Evolutionary conservation across 2,329 filamentous ascomycete species (phyloP).

Genomic region (Pezicula rhizophila): DNA sequence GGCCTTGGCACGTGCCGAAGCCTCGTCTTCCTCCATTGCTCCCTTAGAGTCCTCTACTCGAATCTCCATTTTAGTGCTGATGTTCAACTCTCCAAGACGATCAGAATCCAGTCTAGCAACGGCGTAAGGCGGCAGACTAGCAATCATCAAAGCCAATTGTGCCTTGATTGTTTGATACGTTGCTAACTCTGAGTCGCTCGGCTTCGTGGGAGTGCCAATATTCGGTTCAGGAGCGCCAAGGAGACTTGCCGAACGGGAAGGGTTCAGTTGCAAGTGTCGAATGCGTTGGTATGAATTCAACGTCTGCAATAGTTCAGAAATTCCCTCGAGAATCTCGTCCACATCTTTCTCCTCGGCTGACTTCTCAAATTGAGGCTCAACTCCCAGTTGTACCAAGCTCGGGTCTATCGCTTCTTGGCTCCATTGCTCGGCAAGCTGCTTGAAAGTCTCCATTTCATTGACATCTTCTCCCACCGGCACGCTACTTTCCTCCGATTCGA

Average conservation of each 20-base stretch:
- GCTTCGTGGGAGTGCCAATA: conserved; percentile 56
- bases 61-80: conserved; percentile 45
- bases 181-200: conserved; percentile 49
- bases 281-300: conserved; percentile 74
- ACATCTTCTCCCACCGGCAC: conserved; percentile 7
- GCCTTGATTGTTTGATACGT: conserved; percentile 46
- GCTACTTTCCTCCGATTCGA: not conserved
- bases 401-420: conserved; percentile 54
- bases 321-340: conserved; percentile 65
- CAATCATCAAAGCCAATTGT: conserved; percentile 44
- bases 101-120: conserved; percentile 52
- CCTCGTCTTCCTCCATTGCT: conserved; percentile 48
- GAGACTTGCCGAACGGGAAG: conserved; percentile 54
- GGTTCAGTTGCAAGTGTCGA: conserved; percentile 63
- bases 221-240: conserved; percentile 57
- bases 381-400: conserved; percentile 31
- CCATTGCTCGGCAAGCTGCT: conserved; percentile 52
- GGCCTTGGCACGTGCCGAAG: conserved; percentile 20
- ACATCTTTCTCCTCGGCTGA: conserved; percentile 51
- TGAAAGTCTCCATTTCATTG: conserved; percentile 33
- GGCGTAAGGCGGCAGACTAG: conserved; percentile 47
- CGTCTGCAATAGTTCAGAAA: conserved; percentile 71
- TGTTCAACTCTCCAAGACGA: conserved; percentile 45
- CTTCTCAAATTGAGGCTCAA: conserved; percentile 38
- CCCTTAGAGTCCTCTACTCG: conserved; percentile 42